Evolutionary conservation across 495 filamentous ascomycete species (phyloP).

Genomic region (Aspergillus bertholletiae): DNA sequence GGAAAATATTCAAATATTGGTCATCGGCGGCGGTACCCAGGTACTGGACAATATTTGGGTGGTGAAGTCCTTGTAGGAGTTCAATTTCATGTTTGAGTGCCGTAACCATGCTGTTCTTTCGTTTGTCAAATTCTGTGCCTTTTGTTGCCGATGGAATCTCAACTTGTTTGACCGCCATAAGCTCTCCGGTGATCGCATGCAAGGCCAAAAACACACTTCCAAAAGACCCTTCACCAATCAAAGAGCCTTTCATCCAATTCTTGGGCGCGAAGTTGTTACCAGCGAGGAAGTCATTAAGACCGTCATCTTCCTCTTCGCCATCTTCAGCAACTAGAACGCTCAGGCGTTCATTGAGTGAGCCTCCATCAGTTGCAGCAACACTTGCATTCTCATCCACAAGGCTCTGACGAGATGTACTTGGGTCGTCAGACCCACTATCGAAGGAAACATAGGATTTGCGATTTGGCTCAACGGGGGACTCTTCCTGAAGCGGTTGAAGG

Average conservation of each 20-base stretch:
- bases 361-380: constrained; percentile 58
- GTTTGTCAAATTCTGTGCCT: constrained; percentile 74
- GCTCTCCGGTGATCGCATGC: constrained; percentile 94
- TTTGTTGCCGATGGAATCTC: constrained; percentile 81
- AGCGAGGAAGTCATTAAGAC: constrained; percentile 76
- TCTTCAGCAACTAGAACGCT: constrained; percentile 65
- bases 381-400: constrained; percentile 83
- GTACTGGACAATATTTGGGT: constrained; percentile 98
- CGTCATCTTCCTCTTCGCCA: constrained; percentile 80
- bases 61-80: constrained; percentile 88
- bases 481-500: constrained; percentile 86
- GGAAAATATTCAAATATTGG: constrained; percentile 96
- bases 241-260: constrained; percentile 98
- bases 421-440: constrained; percentile 80
- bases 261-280: constrained; percentile 92
- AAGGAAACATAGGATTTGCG: constrained; percentile 97
- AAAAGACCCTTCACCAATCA: constrained; percentile 97
- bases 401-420: constrained; percentile 61
- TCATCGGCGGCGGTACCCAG: constrained; percentile 89
- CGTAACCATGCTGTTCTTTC: constrained; percentile 96
- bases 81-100: constrained; percentile 95
- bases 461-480: constrained; percentile 83
- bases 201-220: constrained; percentile 94
- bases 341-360: constrained; percentile 66
- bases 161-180: constrained; percentile 98